These are phyloP conservation scores for Candida golubevii DNA, from an alignment of 805 yeast genomes.

Conservation along the genomic window DNA sequence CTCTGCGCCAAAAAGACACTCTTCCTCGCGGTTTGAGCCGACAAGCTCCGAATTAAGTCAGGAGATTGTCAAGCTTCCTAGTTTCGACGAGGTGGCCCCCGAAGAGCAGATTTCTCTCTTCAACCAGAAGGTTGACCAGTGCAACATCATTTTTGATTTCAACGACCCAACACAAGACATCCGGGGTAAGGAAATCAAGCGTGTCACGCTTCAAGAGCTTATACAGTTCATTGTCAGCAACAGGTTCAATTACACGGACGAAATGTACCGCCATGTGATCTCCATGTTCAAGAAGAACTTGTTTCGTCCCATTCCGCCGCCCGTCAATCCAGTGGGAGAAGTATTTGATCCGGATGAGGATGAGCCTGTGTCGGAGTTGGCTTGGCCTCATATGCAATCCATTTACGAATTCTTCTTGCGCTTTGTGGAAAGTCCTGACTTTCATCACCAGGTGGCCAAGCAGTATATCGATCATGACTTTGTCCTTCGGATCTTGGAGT, in stretches of 20 bases:
- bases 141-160: constrained; percentile 91
- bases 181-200: constrained; percentile 87
- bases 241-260: constrained; percentile 82
- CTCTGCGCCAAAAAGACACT: constrained; percentile 78
- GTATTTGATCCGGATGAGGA: constrained; percentile 97
- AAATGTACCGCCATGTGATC: constrained; percentile 83
- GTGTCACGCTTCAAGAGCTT: constrained; percentile 82
- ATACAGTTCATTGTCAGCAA: constrained; percentile 82
- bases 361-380: constrained; percentile 92
- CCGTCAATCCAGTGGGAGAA: constrained; percentile 95
- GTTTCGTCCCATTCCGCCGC: constrained; percentile 96
- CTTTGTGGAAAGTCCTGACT: constrained; percentile 92
- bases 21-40: constrained; percentile 88
- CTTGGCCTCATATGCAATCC: constrained; percentile 99
- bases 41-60: constrained; percentile 38
- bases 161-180: constrained; percentile 89
- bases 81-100: constrained; percentile 79
- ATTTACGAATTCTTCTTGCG: constrained; percentile 91
- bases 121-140: constrained; percentile 85
- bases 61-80: constrained; percentile 69
- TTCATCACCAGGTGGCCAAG: constrained; percentile 88
- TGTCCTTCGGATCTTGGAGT: constrained; percentile 72
- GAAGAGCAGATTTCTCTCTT: constrained; percentile 78
- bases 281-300: constrained; percentile 85
- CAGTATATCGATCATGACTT: constrained; percentile 91